Evolutionary conservation across 1,284 basidiomycete genomes (phyloP).

Genomic region (Papiliotrema nemorosa): DNA sequence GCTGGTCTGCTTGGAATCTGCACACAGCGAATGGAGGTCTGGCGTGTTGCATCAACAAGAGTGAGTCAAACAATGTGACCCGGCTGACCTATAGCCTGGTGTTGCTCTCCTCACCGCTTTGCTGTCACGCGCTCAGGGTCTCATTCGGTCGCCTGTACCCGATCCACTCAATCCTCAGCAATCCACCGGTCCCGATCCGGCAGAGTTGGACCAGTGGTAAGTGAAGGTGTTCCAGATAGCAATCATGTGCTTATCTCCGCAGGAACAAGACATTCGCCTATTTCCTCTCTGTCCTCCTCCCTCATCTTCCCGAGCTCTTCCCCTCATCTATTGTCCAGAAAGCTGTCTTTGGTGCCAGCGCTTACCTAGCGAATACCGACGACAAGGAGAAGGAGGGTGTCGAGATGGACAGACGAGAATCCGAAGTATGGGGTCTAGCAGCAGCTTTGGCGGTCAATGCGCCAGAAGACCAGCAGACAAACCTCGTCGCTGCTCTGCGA

Average conservation of each 20-base stretch:
- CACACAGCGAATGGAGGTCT: constrained; percentile 74
- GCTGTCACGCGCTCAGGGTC: constrained; percentile 83
- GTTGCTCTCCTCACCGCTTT: constrained; percentile 88
- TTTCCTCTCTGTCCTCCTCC: constrained; percentile 72
- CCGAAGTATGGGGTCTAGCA: constrained; percentile 49
- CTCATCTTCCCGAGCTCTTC: constrained; percentile 76
- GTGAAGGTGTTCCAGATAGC: constrained; percentile 20
- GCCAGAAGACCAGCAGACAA: constrained; percentile 72
- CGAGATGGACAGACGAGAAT: constrained; percentile 48
- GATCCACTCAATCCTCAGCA: constrained; percentile 51
- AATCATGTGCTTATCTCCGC: constrained; percentile 3
- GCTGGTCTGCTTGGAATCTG: constrained; percentile 82
- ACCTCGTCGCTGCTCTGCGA: constrained; percentile 77
- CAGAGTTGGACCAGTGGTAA: constrained; percentile 83
- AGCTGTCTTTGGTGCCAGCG: constrained; percentile 54
- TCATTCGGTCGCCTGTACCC: constrained; percentile 67
- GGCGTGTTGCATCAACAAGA: constrained; percentile 63
- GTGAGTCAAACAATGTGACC: constrained; percentile 52
- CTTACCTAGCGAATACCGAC: constrained; percentile 45
- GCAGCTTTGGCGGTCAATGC: constrained; percentile 80
- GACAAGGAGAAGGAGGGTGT: constrained; percentile 64
- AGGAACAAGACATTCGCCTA: constrained; percentile 82
- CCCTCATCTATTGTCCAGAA: constrained; percentile 74
- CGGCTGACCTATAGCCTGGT: constrained; percentile 64
- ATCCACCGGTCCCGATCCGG: constrained; percentile 54